These are phyloP conservation scores for Geum urbanum DNA, from an alignment of 306 rosid species.

Conservation along the genomic window DNA sequence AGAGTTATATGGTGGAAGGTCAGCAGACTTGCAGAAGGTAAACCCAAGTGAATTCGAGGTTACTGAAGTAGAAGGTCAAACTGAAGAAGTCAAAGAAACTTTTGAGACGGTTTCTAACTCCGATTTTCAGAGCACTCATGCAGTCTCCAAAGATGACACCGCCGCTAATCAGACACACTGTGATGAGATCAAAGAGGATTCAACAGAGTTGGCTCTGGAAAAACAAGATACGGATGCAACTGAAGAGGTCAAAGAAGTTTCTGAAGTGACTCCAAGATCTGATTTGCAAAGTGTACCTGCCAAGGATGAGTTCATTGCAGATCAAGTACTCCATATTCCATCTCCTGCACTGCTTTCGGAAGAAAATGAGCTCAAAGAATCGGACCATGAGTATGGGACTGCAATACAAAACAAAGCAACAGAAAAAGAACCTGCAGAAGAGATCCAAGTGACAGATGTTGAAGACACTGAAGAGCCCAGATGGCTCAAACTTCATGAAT, in stretches of 20 bases:
- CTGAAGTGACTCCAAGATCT: background rate
- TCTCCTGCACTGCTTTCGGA: constrained; percentile 13
- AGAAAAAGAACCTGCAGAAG: constrained; percentile 15
- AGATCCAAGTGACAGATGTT: constrained; percentile 9
- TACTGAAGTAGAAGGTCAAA: constrained; percentile 4
- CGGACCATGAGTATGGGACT: constrained; percentile 13
- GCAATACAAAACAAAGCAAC: constrained; percentile 7
- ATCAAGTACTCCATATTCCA: background rate
- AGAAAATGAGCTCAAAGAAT: constrained; percentile 12
- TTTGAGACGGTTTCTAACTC: background rate
- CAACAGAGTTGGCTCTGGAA: background rate
- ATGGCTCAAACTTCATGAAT: constrained; percentile 16
- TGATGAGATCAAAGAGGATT: constrained; percentile 4
- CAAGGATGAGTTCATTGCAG: background rate
- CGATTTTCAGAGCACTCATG: constrained; percentile 2
- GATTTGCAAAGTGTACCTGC: background rate
- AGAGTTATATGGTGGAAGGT: constrained; percentile 9
- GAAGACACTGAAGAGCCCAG: constrained; percentile 5
- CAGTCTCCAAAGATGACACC: constrained; percentile 7
- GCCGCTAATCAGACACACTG: constrained; percentile 4
- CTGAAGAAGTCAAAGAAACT: constrained; percentile 22
- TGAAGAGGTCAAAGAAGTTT: background rate
- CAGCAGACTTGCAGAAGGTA: constrained; percentile 18
- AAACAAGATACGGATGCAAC: background rate
- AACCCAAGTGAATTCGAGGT: constrained; percentile 6